phyloP scores from a whole-genome alignment of 2,329 filamentous ascomycete species.

The Didymella pomorum region DNA sequence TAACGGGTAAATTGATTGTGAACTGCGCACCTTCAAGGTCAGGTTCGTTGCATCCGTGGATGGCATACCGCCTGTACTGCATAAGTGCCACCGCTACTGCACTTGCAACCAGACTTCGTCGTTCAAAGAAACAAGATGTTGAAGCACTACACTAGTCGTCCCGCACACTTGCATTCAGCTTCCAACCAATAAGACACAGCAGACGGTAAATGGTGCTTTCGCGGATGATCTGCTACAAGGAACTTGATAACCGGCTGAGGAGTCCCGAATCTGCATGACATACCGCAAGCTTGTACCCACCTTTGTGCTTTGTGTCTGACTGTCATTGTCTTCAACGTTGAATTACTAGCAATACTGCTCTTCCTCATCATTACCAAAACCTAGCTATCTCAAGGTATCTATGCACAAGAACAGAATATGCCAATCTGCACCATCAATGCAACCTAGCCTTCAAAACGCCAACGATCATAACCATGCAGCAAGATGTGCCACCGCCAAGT shows the following conservation, averaged over 20 bases:
- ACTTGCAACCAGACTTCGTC: neutral
- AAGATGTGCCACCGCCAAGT: neutral
- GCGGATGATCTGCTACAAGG: neutral
- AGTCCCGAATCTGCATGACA: neutral
- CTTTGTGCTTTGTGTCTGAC: neutral
- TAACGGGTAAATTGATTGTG: too few species aligned
- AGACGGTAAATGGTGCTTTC: neutral
- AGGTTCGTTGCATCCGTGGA: neutral
- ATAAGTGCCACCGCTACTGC: neutral
- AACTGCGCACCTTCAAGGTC: too few species aligned
- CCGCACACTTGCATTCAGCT: neutral
- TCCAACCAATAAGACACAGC: neutral
- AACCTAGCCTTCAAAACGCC: neutral
- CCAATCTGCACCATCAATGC: neutral
- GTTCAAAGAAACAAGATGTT: neutral
- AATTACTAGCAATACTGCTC: neutral
- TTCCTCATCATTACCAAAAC: neutral
- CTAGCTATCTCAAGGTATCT: constrained; percentile 11
- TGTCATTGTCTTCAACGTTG: neutral
- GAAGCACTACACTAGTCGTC: neutral
- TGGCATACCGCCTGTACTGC: neutral
- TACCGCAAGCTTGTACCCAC: neutral
- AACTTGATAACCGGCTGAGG: constrained; percentile 1
- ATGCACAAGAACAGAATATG: constrained; percentile 13
- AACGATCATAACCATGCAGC: neutral